A percentile compares a stretch with the other conserved stretches of the same genome.
Conservation (phyloP, 768 basidiomycete genomes). For the Ramaria rubella region DNA sequence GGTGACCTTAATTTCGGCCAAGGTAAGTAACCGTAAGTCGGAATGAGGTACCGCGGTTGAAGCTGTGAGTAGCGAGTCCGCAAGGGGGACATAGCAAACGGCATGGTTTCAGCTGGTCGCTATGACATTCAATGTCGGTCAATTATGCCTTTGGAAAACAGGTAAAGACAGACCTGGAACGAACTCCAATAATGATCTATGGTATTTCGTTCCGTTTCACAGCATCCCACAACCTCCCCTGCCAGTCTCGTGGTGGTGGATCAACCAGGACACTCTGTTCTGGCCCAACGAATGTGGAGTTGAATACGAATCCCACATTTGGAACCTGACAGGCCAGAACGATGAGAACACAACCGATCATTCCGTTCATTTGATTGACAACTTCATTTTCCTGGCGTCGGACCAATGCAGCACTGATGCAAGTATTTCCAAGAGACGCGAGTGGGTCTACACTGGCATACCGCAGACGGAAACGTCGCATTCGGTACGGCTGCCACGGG, state of each 20-base stretch:
- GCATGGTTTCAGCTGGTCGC: too few species aligned
- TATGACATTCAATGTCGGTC: not conserved
- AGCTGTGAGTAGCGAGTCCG: too few species aligned
- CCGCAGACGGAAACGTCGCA: not conserved
- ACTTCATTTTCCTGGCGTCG: not conserved
- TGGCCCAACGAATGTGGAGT: constrained; percentile 5
- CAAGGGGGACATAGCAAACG: too few species aligned
- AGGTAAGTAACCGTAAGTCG: too few species aligned
- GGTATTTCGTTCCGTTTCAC: not conserved
- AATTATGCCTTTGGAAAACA: not conserved
- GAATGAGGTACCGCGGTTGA: too few species aligned
- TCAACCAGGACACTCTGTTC: not conserved
- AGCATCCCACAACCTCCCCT: not conserved
- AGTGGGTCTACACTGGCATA: not conserved
- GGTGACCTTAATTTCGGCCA: too few species aligned
- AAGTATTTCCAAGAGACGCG: not conserved
- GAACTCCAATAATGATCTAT: not conserved
- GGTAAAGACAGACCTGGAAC: not conserved
- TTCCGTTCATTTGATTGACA: not conserved
- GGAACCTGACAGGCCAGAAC: constrained; percentile 7
- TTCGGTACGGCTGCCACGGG: not conserved
- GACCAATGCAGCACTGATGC: not conserved
- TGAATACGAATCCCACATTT: constrained; percentile 1
- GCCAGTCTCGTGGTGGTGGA: not conserved
- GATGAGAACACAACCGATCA: constrained; percentile 10